Evolutionary conservation across 1,284 basidiomycete species (phyloP), one percentile per base, ranked within the genome.

Genomic region (Sporisorium sorghi): DNA sequence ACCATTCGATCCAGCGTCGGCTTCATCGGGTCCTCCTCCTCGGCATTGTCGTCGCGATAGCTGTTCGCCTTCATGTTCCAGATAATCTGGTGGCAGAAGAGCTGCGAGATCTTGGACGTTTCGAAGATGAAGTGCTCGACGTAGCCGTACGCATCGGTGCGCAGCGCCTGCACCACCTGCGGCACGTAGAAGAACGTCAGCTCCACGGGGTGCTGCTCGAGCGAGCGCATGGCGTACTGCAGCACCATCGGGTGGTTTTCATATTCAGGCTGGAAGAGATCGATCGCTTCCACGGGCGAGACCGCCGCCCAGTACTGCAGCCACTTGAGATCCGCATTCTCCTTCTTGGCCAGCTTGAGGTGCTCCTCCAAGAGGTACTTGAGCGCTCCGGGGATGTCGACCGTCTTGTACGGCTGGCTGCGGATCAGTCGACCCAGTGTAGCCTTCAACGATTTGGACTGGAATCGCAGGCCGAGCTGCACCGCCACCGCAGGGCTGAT

Each of bases 51-150:
- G 80, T 96, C 97, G 79, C 92, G 93, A 85, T 91, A 97, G 70
- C 91, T 93, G 84, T 99, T 99, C 5, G 97, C 97, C 83, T 97
- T 97, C 97, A 99, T 99, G 85, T 99, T 99, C 97, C 97, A 99
- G 74, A 99, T 94, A 72, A 99, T 99, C 86, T 99, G 97, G 85
- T 99, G 97, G 83, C 97, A 99, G 87, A 99, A 99, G 11, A 95
- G 86, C 85, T 97, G 96, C 5, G 95, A 98, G 70, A 99, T 94
- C 86, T 94, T 96, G 12, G 95, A 92, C 0, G 96, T 97, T 86
- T 98, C 94, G 77, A 95, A 95, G 81, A 99, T 94, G 87, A 98
- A 99, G 28, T 91, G 90, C 73, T 92, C 90, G 28, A 99, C 94
- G 85, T 99, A 99, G 49, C 94, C 81, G 46, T 60, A 82, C 88